Base-by-base conservation (phyloP, 2,329 filamentous ascomycete species). In the Zymoseptoria passerinii region DNA sequence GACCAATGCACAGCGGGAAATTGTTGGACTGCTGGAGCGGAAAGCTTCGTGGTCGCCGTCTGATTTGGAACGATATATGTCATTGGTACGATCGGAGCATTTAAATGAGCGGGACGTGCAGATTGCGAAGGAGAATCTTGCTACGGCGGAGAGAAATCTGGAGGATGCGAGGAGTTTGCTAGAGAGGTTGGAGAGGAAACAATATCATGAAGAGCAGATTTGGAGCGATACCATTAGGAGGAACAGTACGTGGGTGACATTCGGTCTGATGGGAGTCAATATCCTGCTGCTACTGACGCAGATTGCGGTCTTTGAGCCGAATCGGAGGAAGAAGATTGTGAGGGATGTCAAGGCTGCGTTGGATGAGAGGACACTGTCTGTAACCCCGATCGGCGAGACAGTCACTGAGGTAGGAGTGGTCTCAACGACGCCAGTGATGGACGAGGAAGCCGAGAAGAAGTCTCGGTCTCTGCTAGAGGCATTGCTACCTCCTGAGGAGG, bases 121-220 rank as follows among this genome's bases (percentile, higher is more conserved):
- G 27, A 80, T 83, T 57, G 86, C 90, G 1, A 86, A 89, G 65
- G 84, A 88, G 59, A 80, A 81, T 13, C 80, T 97, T 27, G 84
- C 85, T 16, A 81, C 84, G 59, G 86, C 90, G 1, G 94, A 99
- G 76, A 81, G 83, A 50, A 84, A 89, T 29, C 85, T 95, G 61
- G 89, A 96, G 74, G 86, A 88, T 61, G 82, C 91, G 0, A 83
- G 86, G 57, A 83, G 85, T 55, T 83, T 86, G 67, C 78, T 99
- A 56, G 92, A 88, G 71, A 85, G 87, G 61, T 85, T 87, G 54
- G 96, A 97, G 67, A 78, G 96, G 54, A 88, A 88, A 61, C 84
- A 95, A 61, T 99, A 99, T 74, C 94, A 99, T 73, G 94, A 99
- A 76, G 94, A 99, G 77, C 94, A 99, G 77, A 95, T 99, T 58